Evolutionary conservation across 1,139 yeast species (phyloP).

Genomic region (Kodamaea arcana): DNA sequence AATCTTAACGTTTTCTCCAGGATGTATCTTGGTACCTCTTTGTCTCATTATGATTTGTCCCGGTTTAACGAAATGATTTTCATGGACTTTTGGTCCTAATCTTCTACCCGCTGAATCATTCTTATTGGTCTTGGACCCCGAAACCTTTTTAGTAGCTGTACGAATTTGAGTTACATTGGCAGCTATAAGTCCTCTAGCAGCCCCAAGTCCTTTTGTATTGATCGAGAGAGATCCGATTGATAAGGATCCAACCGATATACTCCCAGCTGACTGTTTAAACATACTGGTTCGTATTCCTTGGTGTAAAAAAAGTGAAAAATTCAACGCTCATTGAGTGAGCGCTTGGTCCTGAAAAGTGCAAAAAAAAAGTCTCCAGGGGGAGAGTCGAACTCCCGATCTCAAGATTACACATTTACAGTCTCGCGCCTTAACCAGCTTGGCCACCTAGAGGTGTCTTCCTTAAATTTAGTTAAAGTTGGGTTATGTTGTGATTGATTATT

Average conservation of each 20-base stretch:
- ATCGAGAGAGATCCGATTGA: too few species aligned
- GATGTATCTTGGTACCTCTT: slow-evolving; percentile 93
- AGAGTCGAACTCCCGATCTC: slow-evolving; percentile 45
- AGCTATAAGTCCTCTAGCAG: too few species aligned
- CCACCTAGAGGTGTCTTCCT: slow-evolving; percentile 32
- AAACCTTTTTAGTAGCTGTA: slow-evolving; percentile 89
- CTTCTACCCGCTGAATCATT: slow-evolving; percentile 95
- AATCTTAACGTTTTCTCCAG: slow-evolving; percentile 88
- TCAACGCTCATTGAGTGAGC: too few species aligned
- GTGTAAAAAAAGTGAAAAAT: too few species aligned
- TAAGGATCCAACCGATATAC: too few species aligned
- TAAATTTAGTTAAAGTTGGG: background rate
- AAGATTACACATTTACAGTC: slow-evolving; percentile 43
- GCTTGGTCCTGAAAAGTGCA: too few species aligned
- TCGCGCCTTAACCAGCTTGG: slow-evolving; percentile 55
- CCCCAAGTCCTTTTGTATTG: too few species aligned
- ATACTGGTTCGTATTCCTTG: too few species aligned
- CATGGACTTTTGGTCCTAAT: slow-evolving; percentile 84
- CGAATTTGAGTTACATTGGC: slow-evolving; percentile 51
- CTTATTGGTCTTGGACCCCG: slow-evolving; percentile 90
- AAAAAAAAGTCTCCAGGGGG: slow-evolving; percentile 35
- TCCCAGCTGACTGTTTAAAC: too few species aligned
- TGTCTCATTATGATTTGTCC: slow-evolving; percentile 95
- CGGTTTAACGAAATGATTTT: slow-evolving; percentile 59
- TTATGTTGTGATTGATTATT: background rate